Percentiles rank a stretch among this genome's conserved stretches.
Conservation (phyloP, 2,329 filamentous ascomycete species). For the Apiospora marii region DNA sequence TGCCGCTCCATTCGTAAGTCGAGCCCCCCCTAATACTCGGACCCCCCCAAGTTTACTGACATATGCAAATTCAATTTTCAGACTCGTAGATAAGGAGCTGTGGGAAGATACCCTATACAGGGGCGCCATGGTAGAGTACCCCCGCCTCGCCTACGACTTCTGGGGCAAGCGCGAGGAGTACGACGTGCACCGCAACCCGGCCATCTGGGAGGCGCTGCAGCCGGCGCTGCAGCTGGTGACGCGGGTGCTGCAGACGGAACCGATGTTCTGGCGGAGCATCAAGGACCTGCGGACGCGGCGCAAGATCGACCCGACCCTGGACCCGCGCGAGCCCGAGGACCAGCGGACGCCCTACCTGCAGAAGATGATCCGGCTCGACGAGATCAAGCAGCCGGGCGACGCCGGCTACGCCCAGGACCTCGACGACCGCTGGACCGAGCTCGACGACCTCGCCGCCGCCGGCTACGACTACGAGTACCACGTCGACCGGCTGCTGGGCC, state of each 20-base stretch:
- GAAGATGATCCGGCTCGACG: slow-evolving; percentile 23
- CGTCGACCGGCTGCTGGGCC: slow-evolving; percentile 14
- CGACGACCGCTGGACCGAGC: background rate
- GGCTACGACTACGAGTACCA: slow-evolving; percentile 4
- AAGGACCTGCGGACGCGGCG: slow-evolving; percentile 36
- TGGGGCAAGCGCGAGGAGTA: slow-evolving; percentile 35
- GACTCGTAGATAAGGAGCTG: slow-evolving; percentile 29
- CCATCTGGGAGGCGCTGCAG: slow-evolving; percentile 38
- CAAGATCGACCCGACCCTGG: slow-evolving; percentile 11
- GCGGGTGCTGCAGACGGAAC: slow-evolving; percentile 29
- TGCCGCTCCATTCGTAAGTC: slow-evolving; percentile 37
- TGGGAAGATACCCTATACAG: slow-evolving; percentile 31
- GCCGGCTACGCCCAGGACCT: background rate
- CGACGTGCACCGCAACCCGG: slow-evolving; percentile 34
- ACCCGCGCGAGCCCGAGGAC: background rate
- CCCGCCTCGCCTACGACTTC: slow-evolving; percentile 36
- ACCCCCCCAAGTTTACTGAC: background rate
- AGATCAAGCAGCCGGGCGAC: background rate
- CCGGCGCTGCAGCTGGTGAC: slow-evolving; percentile 37
- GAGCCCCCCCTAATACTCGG: background rate
- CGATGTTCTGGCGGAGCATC: slow-evolving; percentile 29
- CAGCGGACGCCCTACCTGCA: background rate
- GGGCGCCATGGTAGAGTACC: slow-evolving; percentile 21
- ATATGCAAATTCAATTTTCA: slow-evolving; percentile 16
- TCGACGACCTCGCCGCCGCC: background rate